Percentiles rank a stretch among this genome's conserved stretches.
Conservation (phyloP, 108 stramenopile genomes). For the Parmales sp. region DNA sequence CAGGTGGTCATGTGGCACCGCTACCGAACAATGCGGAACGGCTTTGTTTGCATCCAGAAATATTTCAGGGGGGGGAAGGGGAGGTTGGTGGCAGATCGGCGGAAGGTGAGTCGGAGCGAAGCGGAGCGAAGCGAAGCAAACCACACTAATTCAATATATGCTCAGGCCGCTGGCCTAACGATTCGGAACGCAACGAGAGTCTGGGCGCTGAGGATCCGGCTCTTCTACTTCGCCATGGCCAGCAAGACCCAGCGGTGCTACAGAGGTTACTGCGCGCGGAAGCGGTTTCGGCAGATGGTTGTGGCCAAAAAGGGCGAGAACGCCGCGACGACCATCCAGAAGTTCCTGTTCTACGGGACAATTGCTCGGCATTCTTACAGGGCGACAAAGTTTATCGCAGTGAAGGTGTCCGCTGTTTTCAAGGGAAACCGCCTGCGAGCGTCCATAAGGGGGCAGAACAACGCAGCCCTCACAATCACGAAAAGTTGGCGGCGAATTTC, state of each 20-base stretch:
- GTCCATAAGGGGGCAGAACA: too few relatives aligned
- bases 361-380: background rate
- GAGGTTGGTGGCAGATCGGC: too few relatives aligned
- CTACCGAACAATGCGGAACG: background rate
- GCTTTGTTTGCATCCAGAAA: background rate
- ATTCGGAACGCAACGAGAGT: background rate
- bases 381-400: background rate
- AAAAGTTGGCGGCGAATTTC: too few relatives aligned
- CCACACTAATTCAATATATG: background rate
- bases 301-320: background rate
- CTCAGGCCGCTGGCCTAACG: background rate
- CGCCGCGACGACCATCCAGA: background rate
- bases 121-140: background rate
- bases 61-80: background rate
- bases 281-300: background rate
- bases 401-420: background rate
- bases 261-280: background rate
- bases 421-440: background rate
- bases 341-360: background rate
- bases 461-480: too few relatives aligned
- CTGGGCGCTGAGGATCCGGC: background rate
- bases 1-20: background rate
- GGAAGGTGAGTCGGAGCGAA: background rate
- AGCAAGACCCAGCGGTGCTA: background rate
- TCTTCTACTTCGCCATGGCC: slow-evolving; percentile 1